These are phyloP conservation scores for Trichoderma polysporum DNA, from an alignment of 2,329 filamentous ascomycete genomes.

Conservation along the genomic window DNA sequence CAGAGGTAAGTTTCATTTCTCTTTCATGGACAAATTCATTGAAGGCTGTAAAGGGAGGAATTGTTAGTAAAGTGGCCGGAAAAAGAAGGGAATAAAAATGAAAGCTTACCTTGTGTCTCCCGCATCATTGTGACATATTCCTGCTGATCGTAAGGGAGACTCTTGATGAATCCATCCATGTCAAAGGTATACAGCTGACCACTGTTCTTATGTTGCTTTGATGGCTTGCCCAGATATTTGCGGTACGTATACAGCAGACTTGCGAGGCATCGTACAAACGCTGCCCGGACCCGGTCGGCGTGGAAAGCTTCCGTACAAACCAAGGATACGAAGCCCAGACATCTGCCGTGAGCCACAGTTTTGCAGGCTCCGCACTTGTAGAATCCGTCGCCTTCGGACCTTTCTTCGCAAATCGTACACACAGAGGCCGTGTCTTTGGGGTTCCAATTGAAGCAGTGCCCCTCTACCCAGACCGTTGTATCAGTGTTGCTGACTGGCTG, in stretches of 20 bases:
- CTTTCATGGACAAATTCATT: slow-evolving; percentile 85
- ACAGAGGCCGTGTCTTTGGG: slow-evolving; percentile 57
- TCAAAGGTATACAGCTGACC: slow-evolving; percentile 64
- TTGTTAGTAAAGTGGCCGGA: neutral
- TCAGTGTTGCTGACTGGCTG: slow-evolving; percentile 78
- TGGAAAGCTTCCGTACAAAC: slow-evolving; percentile 64
- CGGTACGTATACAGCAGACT: slow-evolving; percentile 66
- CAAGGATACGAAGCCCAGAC: slow-evolving; percentile 61
- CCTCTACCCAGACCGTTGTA: slow-evolving; percentile 79
- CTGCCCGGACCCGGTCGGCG: slow-evolving; percentile 59
- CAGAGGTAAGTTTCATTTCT: slow-evolving; percentile 61
- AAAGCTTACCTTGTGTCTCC: slow-evolving; percentile 61
- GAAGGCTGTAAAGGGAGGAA: slow-evolving; percentile 44
- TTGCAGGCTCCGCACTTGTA: slow-evolving; percentile 71
- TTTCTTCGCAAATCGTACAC: slow-evolving; percentile 76
- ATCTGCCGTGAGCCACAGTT: slow-evolving; percentile 57
- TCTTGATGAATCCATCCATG: slow-evolving; percentile 64
- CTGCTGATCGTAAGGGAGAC: slow-evolving; percentile 64
- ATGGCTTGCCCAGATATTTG: slow-evolving; percentile 60
- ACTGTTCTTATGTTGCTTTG: slow-evolving; percentile 59
- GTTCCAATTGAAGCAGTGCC: slow-evolving; percentile 73
- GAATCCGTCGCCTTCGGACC: slow-evolving; percentile 67
- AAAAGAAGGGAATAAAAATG: neutral
- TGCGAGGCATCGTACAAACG: slow-evolving; percentile 65
- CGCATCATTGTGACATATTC: slow-evolving; percentile 64